phyloP scores from a whole-genome alignment of 2,329 filamentous ascomycete species.

The Aspergillus phoenicis region DNA sequence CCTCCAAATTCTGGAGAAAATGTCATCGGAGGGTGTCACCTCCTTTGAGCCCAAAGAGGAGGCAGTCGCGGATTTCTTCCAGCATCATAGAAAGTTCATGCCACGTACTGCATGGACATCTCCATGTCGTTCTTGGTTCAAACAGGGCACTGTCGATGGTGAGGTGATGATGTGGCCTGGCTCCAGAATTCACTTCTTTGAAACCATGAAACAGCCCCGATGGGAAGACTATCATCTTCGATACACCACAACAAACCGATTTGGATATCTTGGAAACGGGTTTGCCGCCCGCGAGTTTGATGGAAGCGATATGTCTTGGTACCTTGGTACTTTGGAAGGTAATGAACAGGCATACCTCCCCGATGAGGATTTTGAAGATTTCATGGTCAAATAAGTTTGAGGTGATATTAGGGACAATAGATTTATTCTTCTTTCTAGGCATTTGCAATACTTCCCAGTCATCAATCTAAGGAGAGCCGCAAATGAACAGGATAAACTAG shows the following conservation, averaged over 20 bases:
- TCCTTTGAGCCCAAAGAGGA: neutral
- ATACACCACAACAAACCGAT: constrained; percentile 21
- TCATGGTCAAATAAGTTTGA: too few species aligned
- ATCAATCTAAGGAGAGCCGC: neutral
- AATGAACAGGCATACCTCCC: neutral
- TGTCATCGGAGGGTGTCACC: neutral
- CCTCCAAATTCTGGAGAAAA: neutral
- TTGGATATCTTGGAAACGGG: constrained; percentile 25
- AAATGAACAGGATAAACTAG: neutral
- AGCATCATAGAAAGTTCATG: constrained; percentile 12
- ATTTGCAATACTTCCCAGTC: neutral
- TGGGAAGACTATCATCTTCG: constrained; percentile 30
- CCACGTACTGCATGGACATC: constrained; percentile 15
- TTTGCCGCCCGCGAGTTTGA: constrained; percentile 24
- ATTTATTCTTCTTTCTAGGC: neutral
- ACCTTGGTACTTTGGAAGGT: neutral
- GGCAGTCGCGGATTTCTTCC: constrained; percentile 11
- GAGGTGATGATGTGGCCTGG: constrained; percentile 26
- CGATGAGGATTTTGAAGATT: constrained; percentile 2
- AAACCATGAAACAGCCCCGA: constrained; percentile 24
- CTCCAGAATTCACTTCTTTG: constrained; percentile 28
- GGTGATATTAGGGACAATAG: too few species aligned
- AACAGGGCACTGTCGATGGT: constrained; percentile 15
- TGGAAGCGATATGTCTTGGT: constrained; percentile 14
- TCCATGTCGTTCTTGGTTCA: constrained; percentile 17